These are phyloP conservation scores for Boletus rex-veris DNA, from an alignment of 768 basidiomycete species.

Conservation along the genomic window DNA sequence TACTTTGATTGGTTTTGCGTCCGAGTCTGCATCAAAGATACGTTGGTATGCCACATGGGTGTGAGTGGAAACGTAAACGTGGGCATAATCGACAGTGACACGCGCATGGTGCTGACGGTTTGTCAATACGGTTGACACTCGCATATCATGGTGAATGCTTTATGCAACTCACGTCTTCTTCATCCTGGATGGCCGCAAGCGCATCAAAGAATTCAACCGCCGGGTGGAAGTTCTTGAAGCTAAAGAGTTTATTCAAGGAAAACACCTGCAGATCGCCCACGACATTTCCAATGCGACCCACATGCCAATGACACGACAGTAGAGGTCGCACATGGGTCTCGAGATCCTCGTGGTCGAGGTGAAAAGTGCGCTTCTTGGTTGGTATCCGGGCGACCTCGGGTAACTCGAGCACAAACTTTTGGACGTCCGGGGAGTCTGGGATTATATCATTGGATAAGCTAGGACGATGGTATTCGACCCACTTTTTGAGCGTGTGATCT, in stretches of 20 bases:
- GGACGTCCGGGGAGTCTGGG: conserved; percentile 18
- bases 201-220: conserved; percentile 29
- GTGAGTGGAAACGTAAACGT: conserved; percentile 22
- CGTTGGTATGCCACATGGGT: conserved; percentile 27
- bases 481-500: conserved; percentile 25
- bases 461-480: neutral
- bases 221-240: conserved; percentile 22
- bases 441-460: neutral
- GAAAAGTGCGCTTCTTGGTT: conserved; percentile 32
- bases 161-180: conserved; percentile 31
- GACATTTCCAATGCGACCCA: conserved; percentile 11
- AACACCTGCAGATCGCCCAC: conserved; percentile 14
- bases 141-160: neutral
- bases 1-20: conserved; percentile 12
- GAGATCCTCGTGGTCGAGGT: conserved; percentile 33
- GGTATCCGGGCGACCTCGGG: conserved; percentile 30
- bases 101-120: conserved; percentile 30
- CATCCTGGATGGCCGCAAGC: conserved; percentile 25
- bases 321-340: conserved; percentile 37
- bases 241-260: conserved; percentile 28
- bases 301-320: conserved; percentile 29
- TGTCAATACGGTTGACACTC: neutral
- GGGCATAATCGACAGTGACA: conserved; percentile 24
- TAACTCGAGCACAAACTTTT: conserved; percentile 8
- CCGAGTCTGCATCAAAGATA: conserved; percentile 3